Evolutionary conservation across 1,284 basidiomycete species (phyloP).

Genomic region (Puccinia triticina): DNA sequence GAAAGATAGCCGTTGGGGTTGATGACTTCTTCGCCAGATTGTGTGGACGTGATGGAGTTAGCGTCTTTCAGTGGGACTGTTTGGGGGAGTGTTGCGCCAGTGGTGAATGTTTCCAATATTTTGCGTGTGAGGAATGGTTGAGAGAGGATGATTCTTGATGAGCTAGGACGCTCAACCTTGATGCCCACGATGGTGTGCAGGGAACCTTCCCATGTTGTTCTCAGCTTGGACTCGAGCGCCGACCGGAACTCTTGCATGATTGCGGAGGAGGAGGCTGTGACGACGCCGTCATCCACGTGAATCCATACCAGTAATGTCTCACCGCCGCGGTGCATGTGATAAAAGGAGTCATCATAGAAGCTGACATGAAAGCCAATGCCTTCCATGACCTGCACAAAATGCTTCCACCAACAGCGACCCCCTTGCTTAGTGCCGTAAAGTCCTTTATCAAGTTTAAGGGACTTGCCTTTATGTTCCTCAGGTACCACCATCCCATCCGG

Average conservation of each 20-base stretch:
- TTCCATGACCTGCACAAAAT: background rate
- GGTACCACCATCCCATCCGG: background rate
- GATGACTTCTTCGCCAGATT: background rate
- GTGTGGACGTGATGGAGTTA: background rate
- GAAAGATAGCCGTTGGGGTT: slow-evolving; percentile 14
- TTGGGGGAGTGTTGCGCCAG: background rate
- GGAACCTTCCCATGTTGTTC: background rate
- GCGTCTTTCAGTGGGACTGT: background rate
- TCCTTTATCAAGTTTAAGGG: slow-evolving; percentile 12
- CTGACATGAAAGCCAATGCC: background rate
- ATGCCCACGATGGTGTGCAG: slow-evolving; percentile 18
- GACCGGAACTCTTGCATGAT: background rate
- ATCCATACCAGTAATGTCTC: slow-evolving; percentile 14
- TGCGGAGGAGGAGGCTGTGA: background rate
- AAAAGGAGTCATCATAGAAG: slow-evolving; percentile 13
- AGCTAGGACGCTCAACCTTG: background rate
- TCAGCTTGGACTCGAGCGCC: background rate
- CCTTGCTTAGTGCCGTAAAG: slow-evolving; percentile 39
- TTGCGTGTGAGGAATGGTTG: slow-evolving; percentile 20
- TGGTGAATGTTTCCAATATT: background rate
- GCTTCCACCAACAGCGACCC: slow-evolving; percentile 35
- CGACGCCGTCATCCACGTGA: slow-evolving; percentile 18
- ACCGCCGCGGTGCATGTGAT: background rate
- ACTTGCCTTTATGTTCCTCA: background rate
- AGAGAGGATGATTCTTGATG: background rate